A percentile compares a stretch with the other conserved stretches of the same genome.
Evolutionary conservation across 306 rosid species (phyloP).

Genomic region (Trifolium pratense): DNA sequence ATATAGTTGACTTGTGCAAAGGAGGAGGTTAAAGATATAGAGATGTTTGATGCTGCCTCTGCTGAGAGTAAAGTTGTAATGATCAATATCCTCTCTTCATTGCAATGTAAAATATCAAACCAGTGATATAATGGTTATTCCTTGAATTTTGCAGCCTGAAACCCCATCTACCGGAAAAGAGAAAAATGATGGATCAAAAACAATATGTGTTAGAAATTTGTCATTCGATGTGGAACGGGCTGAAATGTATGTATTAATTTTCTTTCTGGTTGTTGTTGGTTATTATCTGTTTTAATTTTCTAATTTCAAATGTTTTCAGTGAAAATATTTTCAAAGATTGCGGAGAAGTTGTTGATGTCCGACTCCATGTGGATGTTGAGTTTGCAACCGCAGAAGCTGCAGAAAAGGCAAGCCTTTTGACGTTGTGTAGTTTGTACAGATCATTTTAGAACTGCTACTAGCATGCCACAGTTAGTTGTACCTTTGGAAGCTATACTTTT

Average conservation of each 20-base stretch:
- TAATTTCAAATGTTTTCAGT: slow-evolving; percentile 47
- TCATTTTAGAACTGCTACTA: slow-evolving; percentile 29
- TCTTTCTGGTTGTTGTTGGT: not conserved
- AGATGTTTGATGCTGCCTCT: slow-evolving; percentile 59
- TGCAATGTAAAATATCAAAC: not conserved
- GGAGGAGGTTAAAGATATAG: slow-evolving; percentile 58
- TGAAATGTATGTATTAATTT: slow-evolving; percentile 63
- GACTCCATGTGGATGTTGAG: slow-evolving; percentile 49
- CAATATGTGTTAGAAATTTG: slow-evolving; percentile 66
- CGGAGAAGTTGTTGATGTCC: slow-evolving; percentile 68
- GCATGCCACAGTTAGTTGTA: slow-evolving; percentile 9
- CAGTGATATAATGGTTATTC: slow-evolving; percentile 8
- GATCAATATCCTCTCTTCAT: not conserved
- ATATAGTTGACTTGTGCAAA: slow-evolving; percentile 20
- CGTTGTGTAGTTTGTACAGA: slow-evolving; percentile 16
- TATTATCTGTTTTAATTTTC: slow-evolving; percentile 16
- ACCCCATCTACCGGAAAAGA: slow-evolving; percentile 48
- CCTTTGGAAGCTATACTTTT: not conserved
- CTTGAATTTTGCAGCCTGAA: slow-evolving; percentile 57
- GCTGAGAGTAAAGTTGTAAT: slow-evolving; percentile 52
- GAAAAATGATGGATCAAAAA: slow-evolving; percentile 48
- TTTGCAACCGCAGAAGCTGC: slow-evolving; percentile 70
- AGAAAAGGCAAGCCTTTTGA: slow-evolving; percentile 53
- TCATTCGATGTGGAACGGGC: slow-evolving; percentile 49
- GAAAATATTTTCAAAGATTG: slow-evolving; percentile 63